phyloP scores from a whole-genome alignment of 805 yeast genomes.

The Spathaspora hagerdaliae region DNA sequence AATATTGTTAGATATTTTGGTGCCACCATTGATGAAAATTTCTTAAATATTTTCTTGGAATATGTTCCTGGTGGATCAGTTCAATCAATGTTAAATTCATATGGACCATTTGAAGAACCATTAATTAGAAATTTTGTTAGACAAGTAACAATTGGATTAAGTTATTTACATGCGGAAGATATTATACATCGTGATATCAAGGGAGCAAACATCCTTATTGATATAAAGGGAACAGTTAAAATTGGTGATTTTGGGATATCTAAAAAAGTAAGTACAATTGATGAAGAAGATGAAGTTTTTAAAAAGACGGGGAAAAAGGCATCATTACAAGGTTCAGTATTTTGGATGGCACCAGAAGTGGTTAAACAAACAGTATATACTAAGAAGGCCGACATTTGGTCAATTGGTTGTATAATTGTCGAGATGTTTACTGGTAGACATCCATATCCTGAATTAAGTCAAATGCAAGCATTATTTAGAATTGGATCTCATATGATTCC shows the following conservation, averaged over 20 bases:
- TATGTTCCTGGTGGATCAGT: constrained; percentile 60
- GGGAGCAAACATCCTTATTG: constrained; percentile 83
- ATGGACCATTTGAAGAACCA: constrained; percentile 80
- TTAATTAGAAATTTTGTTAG: constrained; percentile 66
- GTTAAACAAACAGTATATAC: constrained; percentile 91
- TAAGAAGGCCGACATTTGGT: constrained; percentile 94
- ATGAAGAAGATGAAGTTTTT: constrained; percentile 20
- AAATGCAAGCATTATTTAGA: constrained; percentile 95
- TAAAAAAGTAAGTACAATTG: constrained; percentile 27
- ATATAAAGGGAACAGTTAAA: constrained; percentile 75
- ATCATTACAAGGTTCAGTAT: constrained; percentile 88
- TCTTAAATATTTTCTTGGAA: constrained; percentile 68
- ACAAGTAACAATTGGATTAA: constrained; percentile 72
- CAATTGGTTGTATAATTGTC: constrained; percentile 87
- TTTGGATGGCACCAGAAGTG: constrained; percentile 99
- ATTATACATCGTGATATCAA: constrained; percentile 86
- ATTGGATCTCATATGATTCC: constrained; percentile 87
- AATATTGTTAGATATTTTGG: constrained; percentile 93
- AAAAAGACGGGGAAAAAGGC: constrained; percentile 52
- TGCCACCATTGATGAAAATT: constrained; percentile 68
- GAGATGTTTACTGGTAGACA: constrained; percentile 97
- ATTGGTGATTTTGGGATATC: constrained; percentile 87
- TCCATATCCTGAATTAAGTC: constrained; percentile 92
- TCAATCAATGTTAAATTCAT: constrained; percentile 63
- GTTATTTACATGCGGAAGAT: constrained; percentile 68